A percentile compares a stretch with the other conserved stretches of the same genome.
phyloP scores from a whole-genome alignment of 805 yeast species.

The Saturnispora serradocipensis region DNA sequence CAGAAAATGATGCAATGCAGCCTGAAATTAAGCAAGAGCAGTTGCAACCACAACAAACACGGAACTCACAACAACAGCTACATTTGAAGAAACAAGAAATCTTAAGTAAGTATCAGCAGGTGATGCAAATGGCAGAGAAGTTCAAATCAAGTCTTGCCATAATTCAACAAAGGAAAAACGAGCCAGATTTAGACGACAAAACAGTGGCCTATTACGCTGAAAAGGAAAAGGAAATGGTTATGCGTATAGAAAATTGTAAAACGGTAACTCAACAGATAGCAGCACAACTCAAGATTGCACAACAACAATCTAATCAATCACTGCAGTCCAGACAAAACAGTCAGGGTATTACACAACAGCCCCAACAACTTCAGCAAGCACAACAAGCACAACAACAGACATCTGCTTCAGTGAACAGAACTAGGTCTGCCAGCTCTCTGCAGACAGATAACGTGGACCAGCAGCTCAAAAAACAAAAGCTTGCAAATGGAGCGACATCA shows the following conservation, averaged over 20 bases:
- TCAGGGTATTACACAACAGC: conserved; percentile 13
- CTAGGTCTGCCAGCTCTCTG: conserved; percentile 13
- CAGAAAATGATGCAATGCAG: conserved; percentile 8
- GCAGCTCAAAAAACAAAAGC: conserved; percentile 5
- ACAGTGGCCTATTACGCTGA: conserved; percentile 35
- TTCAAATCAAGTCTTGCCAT: conserved; percentile 41
- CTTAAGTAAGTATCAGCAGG: conserved; percentile 31
- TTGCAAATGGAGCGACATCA: neutral
- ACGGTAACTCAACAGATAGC: conserved; percentile 34
- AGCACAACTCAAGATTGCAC: conserved; percentile 28
- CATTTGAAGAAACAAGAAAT: conserved; percentile 24
- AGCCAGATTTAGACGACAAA: conserved; percentile 36
- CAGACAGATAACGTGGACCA: conserved; percentile 4
- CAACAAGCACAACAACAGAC: conserved; percentile 15
- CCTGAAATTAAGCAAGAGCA: neutral
- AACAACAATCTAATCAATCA: conserved; percentile 17
- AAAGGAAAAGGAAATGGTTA: conserved; percentile 40
- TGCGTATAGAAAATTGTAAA: conserved; percentile 40
- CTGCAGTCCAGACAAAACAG: conserved; percentile 5
- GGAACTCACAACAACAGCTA: conserved; percentile 18
- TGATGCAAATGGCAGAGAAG: conserved; percentile 39
- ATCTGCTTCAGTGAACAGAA: conserved; percentile 7
- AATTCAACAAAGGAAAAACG: conserved; percentile 40
- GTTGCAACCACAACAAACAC: conserved; percentile 12
- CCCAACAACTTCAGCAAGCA: conserved; percentile 10